Conservation (phyloP, 345 rosid species). For the Hirschfeldia incana region DNA sequence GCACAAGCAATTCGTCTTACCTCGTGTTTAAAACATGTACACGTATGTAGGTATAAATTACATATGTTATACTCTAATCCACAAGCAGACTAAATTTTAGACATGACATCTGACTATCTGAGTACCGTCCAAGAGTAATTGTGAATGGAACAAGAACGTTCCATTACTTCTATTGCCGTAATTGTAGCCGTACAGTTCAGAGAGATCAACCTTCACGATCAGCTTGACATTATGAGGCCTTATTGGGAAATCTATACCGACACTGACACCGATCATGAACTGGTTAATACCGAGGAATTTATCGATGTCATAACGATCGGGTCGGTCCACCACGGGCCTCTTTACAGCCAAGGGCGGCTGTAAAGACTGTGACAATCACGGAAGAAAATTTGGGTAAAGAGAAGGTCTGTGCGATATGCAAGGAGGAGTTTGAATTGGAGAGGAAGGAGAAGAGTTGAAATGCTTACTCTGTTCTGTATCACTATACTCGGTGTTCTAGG, state of each 20-base stretch:
- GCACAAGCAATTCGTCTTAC: constrained; percentile 21
- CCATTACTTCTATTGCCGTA: constrained; percentile 68
- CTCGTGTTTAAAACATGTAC: constrained; percentile 27
- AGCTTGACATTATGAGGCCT: constrained; percentile 54
- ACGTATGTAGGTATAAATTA: constrained; percentile 1
- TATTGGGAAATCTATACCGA: constrained; percentile 45
- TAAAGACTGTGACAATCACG: constrained; percentile 43
- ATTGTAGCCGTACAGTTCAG: constrained; percentile 53
- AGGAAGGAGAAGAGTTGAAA: constrained; percentile 53
- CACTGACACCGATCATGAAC: constrained; percentile 46
- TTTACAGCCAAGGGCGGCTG: constrained; percentile 47
- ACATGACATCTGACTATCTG: constrained; percentile 25
- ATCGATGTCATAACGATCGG: constrained; percentile 27
- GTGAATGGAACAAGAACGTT: constrained; percentile 68
- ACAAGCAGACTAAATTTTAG: neutral
- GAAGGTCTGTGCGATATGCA: constrained; percentile 69
- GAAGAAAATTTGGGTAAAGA: constrained; percentile 39
- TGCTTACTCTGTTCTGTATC: constrained; percentile 27
- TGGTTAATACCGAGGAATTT: constrained; percentile 20
- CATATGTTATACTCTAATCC: neutral
- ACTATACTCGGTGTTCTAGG: too few relatives aligned
- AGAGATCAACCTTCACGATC: constrained; percentile 42
- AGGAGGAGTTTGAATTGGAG: constrained; percentile 64
- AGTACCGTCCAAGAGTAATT: constrained; percentile 44
- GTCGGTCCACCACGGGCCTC: constrained; percentile 56